These are phyloP conservation scores for Grosmannia penicillata DNA, from an alignment of 2,329 filamentous ascomycete species.

Conservation along the genomic window DNA sequence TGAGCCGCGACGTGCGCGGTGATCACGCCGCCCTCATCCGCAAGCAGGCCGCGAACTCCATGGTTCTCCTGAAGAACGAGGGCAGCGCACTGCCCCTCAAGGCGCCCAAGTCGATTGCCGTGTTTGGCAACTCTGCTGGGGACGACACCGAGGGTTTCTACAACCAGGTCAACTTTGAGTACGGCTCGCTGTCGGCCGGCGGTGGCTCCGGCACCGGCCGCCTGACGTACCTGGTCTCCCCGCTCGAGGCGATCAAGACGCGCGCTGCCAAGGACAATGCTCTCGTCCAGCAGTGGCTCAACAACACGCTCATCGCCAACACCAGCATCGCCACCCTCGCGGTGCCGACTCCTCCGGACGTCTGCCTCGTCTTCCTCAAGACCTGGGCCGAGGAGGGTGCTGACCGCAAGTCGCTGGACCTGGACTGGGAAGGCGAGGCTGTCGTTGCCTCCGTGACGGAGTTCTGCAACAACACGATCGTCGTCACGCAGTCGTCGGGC, in stretches of 20 bases:
- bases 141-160: slow-evolving; percentile 60
- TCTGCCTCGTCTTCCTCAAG: slow-evolving; percentile 74
- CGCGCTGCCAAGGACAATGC: slow-evolving; percentile 40
- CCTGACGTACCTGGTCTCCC: slow-evolving; percentile 67
- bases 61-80: slow-evolving; percentile 50
- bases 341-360: slow-evolving; percentile 45
- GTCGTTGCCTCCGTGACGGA: slow-evolving; percentile 57
- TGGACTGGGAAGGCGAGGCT: slow-evolving; percentile 63
- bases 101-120: slow-evolving; percentile 36
- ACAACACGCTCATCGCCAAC: slow-evolving; percentile 8
- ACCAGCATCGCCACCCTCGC: slow-evolving; percentile 6
- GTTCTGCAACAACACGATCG: slow-evolving; percentile 37
- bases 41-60: slow-evolving; percentile 37
- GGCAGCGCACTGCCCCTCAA: slow-evolving; percentile 34
- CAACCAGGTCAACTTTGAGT: slow-evolving; percentile 3
- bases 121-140: slow-evolving; percentile 62
- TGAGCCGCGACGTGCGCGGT: slow-evolving; percentile 29
- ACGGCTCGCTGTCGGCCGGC: slow-evolving; percentile 63
- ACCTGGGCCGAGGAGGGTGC: slow-evolving; percentile 75
- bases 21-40: slow-evolving; percentile 33
- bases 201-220: slow-evolving; percentile 82
- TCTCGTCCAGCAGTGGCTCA: slow-evolving; percentile 36
- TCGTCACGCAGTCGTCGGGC: slow-evolving; percentile 38
- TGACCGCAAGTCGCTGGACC: slow-evolving; percentile 59
- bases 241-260: slow-evolving; percentile 38